Evolutionary conservation across 2,329 filamentous ascomycete genomes (phyloP), one percentile per base, ranked within the genome.

Genomic region (Nothophaeocryptopus gaeumannii): DNA sequence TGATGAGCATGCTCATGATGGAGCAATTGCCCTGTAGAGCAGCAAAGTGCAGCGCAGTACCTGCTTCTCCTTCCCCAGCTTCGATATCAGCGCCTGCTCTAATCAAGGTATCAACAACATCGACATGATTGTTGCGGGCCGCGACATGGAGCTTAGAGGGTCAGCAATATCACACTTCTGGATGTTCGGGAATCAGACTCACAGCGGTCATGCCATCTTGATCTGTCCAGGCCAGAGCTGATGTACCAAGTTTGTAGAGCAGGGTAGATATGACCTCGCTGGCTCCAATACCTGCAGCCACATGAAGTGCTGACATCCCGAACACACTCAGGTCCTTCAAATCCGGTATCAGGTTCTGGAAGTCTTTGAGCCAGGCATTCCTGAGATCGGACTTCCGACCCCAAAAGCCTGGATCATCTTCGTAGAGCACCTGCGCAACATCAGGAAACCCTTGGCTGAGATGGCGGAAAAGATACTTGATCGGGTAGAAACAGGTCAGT

Each of bases 1-100:
- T 38, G 10, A 51, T 38, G 13, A 51, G 48, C 11, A 47, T 16
- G 5, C 20, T 31, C 36, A 51, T 51, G 36, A 51, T 30, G 9
- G 48, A 47, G 15, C 31, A 41, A 29, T 51, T 20, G 5, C 48
- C 48, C 16, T 30, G 43, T 3, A 41, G 8, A 16, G 48, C 43
- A 14, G 42, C 43, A 41, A 32, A 39, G 38, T 48, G 45, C 12
- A 48, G 30, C 5, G 45, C 26, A n/a, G 45, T 48, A 8, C 45
- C 45, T 14, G 12, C 5, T n/a, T n/a, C n/a, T n/a, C n/a, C n/a
- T n/a, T n/a, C n/a, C n/a, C n/a, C n/a, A n/a, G n/a, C n/a, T n/a
- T n/a, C n/a, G n/a, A n/a, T n/a, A n/a, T n/a, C n/a, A n/a, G n/a
- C n/a, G n/a, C n/a, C n/a, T n/a, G n/a, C n/a, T n/a, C n/a, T n/a